Evolutionary conservation across 176 grass and related monocot genomes (phyloP), one percentile per base, ranked within the genome.

Genomic region (Saccharum spontaneum): DNA sequence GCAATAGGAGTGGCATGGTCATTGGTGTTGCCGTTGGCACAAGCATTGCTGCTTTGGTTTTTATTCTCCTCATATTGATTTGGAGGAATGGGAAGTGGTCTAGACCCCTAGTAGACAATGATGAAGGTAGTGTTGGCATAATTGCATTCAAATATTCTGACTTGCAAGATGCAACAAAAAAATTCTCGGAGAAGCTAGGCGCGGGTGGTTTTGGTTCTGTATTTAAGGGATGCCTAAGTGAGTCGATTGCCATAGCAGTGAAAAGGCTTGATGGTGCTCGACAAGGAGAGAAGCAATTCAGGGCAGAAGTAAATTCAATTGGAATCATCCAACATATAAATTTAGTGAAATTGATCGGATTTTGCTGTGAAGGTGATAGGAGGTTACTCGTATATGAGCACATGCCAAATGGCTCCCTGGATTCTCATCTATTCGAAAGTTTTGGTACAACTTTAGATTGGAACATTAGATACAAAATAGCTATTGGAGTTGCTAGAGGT

Each of bases 231-330:
- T 33, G 70, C 9, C 55, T 97, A 18, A 33, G 65, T 46, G 87
- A 88, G 55, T 83, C 84, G 5, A 81, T 28, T 62, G 54, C 23
- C 18, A 89, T 93, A 44, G 94, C 91, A 36, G 91, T 93, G 49
- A 96, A 96, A 88, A 86, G 78, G 62, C 89, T 96, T 20, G 78
- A 88, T 18, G 81, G 87, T 5, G 37, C 80, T 26, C 40, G 15
- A 7, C 91, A 96, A 54, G 88, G 90, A 73, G 90, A 93, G 73
- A 95, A 95, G 67, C 88, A 93, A 37, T 95, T 95, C 64, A 84
- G 90, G 62, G 80, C 80, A 52, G 86, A 88, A 63, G 80, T 88
- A 31, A 71, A 34, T 40, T 88, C 73, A 0, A 79, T 90, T 1
- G 90, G 90, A 24, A 71, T 66, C 15, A 88, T 95, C 67, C 90